Evolutionary conservation across 1,284 basidiomycete species (phyloP), one percentile per base, ranked within the genome.

Genomic region (Ustilago nuda): DNA sequence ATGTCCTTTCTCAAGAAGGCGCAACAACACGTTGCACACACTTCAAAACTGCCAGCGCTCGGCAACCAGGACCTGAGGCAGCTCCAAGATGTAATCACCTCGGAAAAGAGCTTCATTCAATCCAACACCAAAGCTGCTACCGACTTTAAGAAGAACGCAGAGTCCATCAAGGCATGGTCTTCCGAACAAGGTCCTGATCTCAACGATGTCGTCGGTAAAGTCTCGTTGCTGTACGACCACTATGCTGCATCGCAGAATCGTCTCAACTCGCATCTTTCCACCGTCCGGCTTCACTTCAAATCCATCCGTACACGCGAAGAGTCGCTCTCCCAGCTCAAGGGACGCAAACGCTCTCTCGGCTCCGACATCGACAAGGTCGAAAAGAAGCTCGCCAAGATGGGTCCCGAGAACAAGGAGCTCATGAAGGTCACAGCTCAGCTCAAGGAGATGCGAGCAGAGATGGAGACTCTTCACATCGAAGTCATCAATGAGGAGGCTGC

Each of bases 381-480:
- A 84, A 92, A 89, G 88, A 96, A 95, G 86, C 89, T 98, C 32
- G 90, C 89, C 84, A 96, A 92, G 88, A 97, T 97, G 94, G 90
- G 90, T 59, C 89, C 93, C 0, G 94, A 88, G 87, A 92, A 97
- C 88, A 98, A 97, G 89, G 92, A 93, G 80, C 87, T 95, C 39
- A 87, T 88, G 19, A 84, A 88, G 68, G 94, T 97, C 87, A 93
- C 91, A 0, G 92, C 94, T 32, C 86, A 89, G 4, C 87, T 98
- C 65, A 92, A 92, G 81, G 88, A 88, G 17, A 87, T 96, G 45
- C 89, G 92, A 48, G 90, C 91, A 33, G 92, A 96, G 83, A 96
- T 96, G 82, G 65, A 82, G 11, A 83, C 87, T 23, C 88, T 97
- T 85, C 94, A 96, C 83, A 89, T 90, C 9, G 92, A 95, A 36